Evolutionary conservation across 495 filamentous ascomycete genomes (phyloP), one percentile per base, ranked within the genome.

Genomic region (Hyaloscypha hepaticicola): DNA sequence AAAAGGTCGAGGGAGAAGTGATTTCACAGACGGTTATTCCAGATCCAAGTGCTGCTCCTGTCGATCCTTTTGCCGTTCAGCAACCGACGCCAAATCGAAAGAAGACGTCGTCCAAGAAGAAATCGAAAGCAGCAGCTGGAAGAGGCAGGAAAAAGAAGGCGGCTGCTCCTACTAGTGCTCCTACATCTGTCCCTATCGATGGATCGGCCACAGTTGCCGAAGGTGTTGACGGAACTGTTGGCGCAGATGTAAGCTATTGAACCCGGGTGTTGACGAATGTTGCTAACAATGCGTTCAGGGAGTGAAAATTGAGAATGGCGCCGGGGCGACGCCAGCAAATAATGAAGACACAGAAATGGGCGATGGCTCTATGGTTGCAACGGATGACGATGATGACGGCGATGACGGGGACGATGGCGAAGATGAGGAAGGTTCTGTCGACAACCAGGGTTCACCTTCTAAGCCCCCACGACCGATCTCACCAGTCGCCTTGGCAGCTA

Each of bases 1-100:
- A 94, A 73, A 82, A 79, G 4, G 85, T 96, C 2, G 91, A 94
- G 58, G 90, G 90, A 50, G 90, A 96, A 66, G 83, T 96, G 27
- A 82, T 88, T 33, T 77, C 85, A 11, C 87, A 88, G 21, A 79
- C 73, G 0, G 70, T 80, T 4, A 75, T 83, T 22, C 75, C 79
- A 2, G 74, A 75, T 26, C 74, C 79, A 14, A 74, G 59, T 24
- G 67, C 53, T 9, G 77, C 24, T 7, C n/a, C 63, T 25, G 16
- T 19, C 7, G 64, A 66, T 50, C 53, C 61, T 41, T 57, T 55
- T 38, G 22, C 50, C 19, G 62, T 58, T 14, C 67, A 66, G 12
- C 58, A 65, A 41, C 60, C 78, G 31, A 80, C 81, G 4, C 71
- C 70, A 7, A 76, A 73, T 71, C 85, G 87, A 60, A 87, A 89